Conservation (phyloP, 2,329 filamentous ascomycete genomes). For the Phaeoacremonium minimum region DNA sequence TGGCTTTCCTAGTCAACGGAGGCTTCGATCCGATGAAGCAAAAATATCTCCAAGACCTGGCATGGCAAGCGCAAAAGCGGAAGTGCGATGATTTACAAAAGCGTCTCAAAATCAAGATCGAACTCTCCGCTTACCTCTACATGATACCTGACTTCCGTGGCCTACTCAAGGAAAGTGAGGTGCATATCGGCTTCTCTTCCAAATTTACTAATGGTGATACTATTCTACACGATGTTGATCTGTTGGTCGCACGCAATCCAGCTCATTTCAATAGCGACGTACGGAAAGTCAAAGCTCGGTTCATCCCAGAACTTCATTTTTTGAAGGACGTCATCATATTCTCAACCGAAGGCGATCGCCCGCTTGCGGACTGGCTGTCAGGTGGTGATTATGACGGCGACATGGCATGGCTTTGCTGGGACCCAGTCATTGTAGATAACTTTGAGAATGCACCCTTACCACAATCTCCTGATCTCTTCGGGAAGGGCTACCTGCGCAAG, state of each 20-base stretch:
- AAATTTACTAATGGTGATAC: slow-evolving; percentile 55
- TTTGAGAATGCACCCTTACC: slow-evolving; percentile 59
- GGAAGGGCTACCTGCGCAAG: slow-evolving; percentile 44
- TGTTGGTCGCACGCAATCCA: slow-evolving; percentile 66
- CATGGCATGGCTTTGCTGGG: slow-evolving; percentile 74
- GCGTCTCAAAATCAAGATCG: slow-evolving; percentile 57
- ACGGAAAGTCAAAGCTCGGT: slow-evolving; percentile 60
- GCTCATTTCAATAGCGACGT: slow-evolving; percentile 69
- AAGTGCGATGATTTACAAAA: slow-evolving; percentile 50
- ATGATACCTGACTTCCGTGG: slow-evolving; percentile 67
- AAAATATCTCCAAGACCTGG: slow-evolving; percentile 41
- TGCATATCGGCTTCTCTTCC: slow-evolving; percentile 65
- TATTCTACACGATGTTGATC: slow-evolving; percentile 50
- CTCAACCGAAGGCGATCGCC: slow-evolving; percentile 52
- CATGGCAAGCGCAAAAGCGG: slow-evolving; percentile 39
- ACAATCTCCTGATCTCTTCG: slow-evolving; percentile 35
- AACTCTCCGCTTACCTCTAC: slow-evolving; percentile 55
- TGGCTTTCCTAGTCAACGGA: slow-evolving; percentile 50
- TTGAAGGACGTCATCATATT: slow-evolving; percentile 82
- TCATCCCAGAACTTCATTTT: slow-evolving; percentile 55
- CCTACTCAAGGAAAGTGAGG: slow-evolving; percentile 57
- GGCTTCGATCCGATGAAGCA: slow-evolving; percentile 53
- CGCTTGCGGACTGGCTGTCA: slow-evolving; percentile 67
- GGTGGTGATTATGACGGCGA: slow-evolving; percentile 84
- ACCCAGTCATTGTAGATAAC: slow-evolving; percentile 57